Evolutionary conservation across 2,329 filamentous ascomycete species (phyloP), one percentile per base, ranked within the genome.

Genomic region (Truncatella angustata): DNA sequence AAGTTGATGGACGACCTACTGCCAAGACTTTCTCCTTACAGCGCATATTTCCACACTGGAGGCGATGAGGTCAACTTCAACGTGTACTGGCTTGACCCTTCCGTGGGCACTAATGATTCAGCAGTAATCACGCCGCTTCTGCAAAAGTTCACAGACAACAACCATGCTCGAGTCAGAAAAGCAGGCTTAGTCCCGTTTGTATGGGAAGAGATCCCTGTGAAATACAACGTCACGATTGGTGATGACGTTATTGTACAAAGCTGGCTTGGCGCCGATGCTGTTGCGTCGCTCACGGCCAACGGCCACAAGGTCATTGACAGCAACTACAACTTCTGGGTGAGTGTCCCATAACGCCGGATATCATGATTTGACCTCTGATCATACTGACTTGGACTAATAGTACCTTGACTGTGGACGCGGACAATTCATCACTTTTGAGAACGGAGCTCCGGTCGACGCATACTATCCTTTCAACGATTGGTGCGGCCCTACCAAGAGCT

Each of bases 31-130:
- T 72, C 75, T 7, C 84, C 86, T 0, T 90, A 90, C 67, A 78
- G 86, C 2, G 73, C 82, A 5, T 83, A 93, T 71, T 95, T 93
- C 75, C 91, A 96, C 71, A 88, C 88, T 1, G 91, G 91, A 40
- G 91, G 91, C 50, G 91, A 96, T 63, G 91, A 96, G 73, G 84
- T 95, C 55, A 93, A 94, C 69, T 77, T 77, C 55, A 86, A 92
- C 61, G 82, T 86, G 49, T 92, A 90, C 63, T 75, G 75, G 36
- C 79, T 93, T 10, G 91, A 96, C 65, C 81, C 86, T 4, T 87
- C 82, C 1, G 84, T 96, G 34, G 69, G 77, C 5, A 88, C 85
- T 28, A 90, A 87, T 65, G 74, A 84, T 50, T 73, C 77, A 0
- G 69, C 73, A 1, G 78, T 93, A 12, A 73, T 96, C 34, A 79